Evolutionary conservation across 2,329 filamentous ascomycete genomes (phyloP).

Genomic region (Botrytis medusae): DNA sequence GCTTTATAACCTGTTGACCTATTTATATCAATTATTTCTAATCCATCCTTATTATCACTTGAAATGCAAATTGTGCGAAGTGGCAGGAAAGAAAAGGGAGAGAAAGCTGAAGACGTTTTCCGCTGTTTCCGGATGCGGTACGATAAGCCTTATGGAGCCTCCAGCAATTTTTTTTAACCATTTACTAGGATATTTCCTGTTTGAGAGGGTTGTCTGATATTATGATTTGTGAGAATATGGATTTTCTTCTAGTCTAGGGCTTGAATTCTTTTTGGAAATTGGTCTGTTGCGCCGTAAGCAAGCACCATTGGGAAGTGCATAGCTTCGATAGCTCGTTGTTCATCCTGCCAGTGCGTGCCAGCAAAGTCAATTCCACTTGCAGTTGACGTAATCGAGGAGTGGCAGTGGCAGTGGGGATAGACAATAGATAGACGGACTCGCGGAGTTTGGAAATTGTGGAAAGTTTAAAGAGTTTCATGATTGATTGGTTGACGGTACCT

Average conservation of each 20-base stretch:
- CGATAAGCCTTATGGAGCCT: constrained; percentile 17
- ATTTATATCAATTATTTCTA: neutral
- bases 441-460: neutral
- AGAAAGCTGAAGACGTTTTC: constrained; percentile 9
- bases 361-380: constrained; percentile 10
- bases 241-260: neutral
- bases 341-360: constrained; percentile 5
- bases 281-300: neutral
- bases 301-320: neutral
- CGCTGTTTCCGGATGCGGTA: constrained; percentile 14
- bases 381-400: constrained; percentile 16
- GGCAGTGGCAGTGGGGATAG: constrained; percentile 4
- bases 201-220: neutral
- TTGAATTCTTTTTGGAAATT: neutral
- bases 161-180: neutral
- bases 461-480: neutral
- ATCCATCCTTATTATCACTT: neutral
- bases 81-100: constrained; percentile 9
- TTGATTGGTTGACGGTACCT: neutral
- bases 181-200: neutral
- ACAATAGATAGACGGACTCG: neutral
- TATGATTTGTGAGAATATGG: neutral
- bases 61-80: neutral
- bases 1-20: neutral
- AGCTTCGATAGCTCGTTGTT: constrained; percentile 4